These are phyloP conservation scores for Lichtheimia ornata DNA, from an alignment of 371 early-diverging fungal genomes.

Conservation along the genomic window DNA sequence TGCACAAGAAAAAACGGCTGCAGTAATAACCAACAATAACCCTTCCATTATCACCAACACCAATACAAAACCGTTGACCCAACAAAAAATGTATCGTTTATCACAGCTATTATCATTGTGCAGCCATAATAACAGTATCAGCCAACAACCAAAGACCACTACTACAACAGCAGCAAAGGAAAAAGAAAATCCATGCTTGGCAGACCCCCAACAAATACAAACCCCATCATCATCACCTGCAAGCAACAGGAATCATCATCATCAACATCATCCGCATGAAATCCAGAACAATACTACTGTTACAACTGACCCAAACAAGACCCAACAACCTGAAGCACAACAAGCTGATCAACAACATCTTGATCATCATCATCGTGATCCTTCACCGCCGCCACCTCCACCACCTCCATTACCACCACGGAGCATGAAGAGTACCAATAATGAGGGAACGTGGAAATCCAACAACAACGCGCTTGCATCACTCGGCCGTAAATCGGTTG, in stretches of 20 bases:
- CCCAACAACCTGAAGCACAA: neutral
- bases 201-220: neutral
- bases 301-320: neutral
- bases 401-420: neutral
- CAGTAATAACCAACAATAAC: no score
- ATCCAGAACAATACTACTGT: neutral
- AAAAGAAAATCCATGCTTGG: neutral
- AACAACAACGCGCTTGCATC: slow-evolving; percentile 9
- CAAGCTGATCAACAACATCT: neutral
- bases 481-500: slow-evolving; percentile 19
- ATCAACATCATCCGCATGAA: slow-evolving; percentile 1
- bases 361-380: no score
- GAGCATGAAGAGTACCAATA: slow-evolving; percentile 4
- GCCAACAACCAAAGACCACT: neutral
- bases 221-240: neutral
- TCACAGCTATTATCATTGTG: no score
- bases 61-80: no score
- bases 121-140: neutral
- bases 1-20: no score
- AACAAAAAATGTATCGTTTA: no score
- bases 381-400: neutral
- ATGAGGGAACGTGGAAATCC: slow-evolving; percentile 7
- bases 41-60: no score
- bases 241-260: neutral
- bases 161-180: no score